A percentile compares a stretch with the other conserved stretches of the same genome.
Conservation (phyloP, 176 grass and related monocot species). For the sorghum (Sorghum bicolor) region Sorghum_bicolor_NCBIv3 NC_012876.2:56516501-56517000, state of each 20-base stretch:
- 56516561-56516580: not conserved
- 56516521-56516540: conserved; percentile 23
- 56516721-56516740: conserved; percentile 28
- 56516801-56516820: conserved; percentile 77
- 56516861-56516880: conserved; percentile 52
- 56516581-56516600: conserved; percentile 10
- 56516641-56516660: not conserved
- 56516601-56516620: conserved; percentile 11
- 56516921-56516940: conserved; percentile 16
- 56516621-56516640: not conserved
- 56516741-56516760: conserved; percentile 46
- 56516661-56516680: conserved; percentile 29
- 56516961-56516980: not conserved
- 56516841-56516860: conserved; percentile 73
- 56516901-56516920: conserved; percentile 20
- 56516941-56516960: not conserved
- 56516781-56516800: conserved; percentile 72
- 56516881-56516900: conserved; percentile 78
- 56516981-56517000: not conserved
- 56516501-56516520: conserved; percentile 17
- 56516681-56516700: not conserved
- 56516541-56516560: conserved; percentile 11
- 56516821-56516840: conserved; percentile 54
- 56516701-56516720: not conserved
- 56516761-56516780: conserved; percentile 72